phyloP scores from a whole-genome alignment of 441 rosid genomes.

The Flueggea neowawraea region DNA sequence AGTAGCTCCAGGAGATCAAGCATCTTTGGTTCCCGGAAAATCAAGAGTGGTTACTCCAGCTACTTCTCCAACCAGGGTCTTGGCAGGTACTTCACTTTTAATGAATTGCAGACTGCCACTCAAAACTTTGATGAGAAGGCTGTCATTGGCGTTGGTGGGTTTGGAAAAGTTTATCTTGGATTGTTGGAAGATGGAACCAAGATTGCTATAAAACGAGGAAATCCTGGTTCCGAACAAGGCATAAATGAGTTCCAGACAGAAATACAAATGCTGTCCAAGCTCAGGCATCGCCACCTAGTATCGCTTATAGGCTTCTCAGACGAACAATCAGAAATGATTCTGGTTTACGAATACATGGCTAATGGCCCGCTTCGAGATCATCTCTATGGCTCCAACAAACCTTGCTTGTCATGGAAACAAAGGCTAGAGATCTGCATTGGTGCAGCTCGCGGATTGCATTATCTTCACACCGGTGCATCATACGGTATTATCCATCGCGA shows the following conservation, averaged over 20 bases:
- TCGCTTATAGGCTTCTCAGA: constrained; percentile 83
- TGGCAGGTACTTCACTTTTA: constrained; percentile 63
- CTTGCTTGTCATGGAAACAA: constrained; percentile 71
- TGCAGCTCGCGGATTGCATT: constrained; percentile 77
- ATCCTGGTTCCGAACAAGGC: constrained; percentile 77
- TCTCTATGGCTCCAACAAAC: constrained; percentile 57
- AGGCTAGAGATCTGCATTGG: constrained; percentile 81
- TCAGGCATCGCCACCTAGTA: constrained; percentile 82
- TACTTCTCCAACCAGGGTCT: constrained; percentile 56
- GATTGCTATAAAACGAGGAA: constrained; percentile 79
- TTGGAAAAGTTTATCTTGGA: constrained; percentile 79
- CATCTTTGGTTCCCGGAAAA: constrained; percentile 46
- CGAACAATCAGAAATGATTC: constrained; percentile 77
- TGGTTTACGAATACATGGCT: constrained; percentile 85
- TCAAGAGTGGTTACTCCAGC: constrained; percentile 50
- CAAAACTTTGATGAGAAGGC: constrained; percentile 61
- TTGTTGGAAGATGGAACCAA: constrained; percentile 62
- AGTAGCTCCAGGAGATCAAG: constrained; percentile 50
- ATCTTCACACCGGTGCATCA: constrained; percentile 79
- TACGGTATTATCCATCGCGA: constrained; percentile 79
- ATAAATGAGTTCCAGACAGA: constrained; percentile 88
- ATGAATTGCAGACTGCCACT: constrained; percentile 71
- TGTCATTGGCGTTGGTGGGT: constrained; percentile 85
- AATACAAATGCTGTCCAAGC: constrained; percentile 85
- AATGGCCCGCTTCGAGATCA: constrained; percentile 87